A percentile compares a stretch with the other conserved stretches of the same genome.
phyloP scores from a whole-genome alignment of 257 asterid genomes.

The Solanum paucissectum region DNA sequence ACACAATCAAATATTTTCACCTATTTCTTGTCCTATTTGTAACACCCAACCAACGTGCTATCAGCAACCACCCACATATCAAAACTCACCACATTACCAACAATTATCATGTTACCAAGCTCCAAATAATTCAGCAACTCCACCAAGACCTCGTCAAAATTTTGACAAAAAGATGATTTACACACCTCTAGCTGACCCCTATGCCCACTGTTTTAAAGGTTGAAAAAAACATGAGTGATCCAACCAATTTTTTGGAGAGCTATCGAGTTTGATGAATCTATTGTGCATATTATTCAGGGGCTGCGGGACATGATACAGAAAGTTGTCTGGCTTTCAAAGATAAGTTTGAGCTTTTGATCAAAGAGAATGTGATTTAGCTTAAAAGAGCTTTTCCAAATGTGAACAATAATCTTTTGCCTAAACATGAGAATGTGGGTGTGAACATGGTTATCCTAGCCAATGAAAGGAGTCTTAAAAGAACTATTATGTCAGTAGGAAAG shows the following conservation, averaged over 20 bases:
- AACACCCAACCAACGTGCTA: not conserved
- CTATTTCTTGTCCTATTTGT: not conserved
- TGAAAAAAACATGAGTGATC: not conserved
- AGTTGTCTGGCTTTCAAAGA: not conserved
- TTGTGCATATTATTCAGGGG: not conserved
- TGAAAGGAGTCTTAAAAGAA: no score
- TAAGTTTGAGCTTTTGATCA: not conserved
- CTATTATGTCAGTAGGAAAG: no score
- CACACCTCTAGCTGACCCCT: accelerated
- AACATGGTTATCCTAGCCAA: no score
- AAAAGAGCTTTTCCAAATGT: not conserved
- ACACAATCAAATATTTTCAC: no score
- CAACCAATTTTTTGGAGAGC: not conserved
- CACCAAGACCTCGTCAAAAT: not conserved
- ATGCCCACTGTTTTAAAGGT: not conserved
- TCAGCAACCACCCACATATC: not conserved
- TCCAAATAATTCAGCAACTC: not conserved
- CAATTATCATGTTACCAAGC: not conserved
- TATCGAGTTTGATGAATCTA: not conserved
- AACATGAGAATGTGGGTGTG: not conserved
- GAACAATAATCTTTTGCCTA: not conserved
- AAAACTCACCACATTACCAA: not conserved
- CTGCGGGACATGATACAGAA: not conserved
- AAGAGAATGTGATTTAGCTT: not conserved
- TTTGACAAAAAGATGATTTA: not conserved